Conservation (phyloP, 495 filamentous ascomycete genomes). For the Schizothecium vesticola region DNA sequence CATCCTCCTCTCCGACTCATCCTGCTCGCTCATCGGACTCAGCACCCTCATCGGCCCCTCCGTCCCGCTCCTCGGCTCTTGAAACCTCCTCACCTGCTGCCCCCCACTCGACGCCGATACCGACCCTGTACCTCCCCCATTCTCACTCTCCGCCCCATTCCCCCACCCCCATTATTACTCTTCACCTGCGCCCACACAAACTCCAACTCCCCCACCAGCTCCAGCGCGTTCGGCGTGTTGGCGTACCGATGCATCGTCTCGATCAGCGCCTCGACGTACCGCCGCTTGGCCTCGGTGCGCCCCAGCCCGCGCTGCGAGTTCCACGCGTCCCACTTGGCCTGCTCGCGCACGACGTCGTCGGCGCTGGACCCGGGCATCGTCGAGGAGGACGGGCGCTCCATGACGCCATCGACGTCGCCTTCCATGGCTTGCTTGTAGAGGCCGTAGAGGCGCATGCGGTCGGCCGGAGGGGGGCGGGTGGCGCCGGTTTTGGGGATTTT, state of each 20-base stretch:
- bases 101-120: background rate
- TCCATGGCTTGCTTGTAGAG: constrained; percentile 99
- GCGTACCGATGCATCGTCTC: constrained; percentile 95
- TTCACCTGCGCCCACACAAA: constrained; percentile 99
- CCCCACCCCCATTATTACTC: constrained; percentile 54
- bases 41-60: constrained; percentile 61
- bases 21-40: constrained; percentile 75
- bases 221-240: constrained; percentile 75
- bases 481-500: constrained; percentile 92
- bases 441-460: constrained; percentile 88
- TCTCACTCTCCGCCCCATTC: constrained; percentile 49
- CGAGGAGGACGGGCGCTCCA: constrained; percentile 66
- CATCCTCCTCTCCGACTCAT: constrained; percentile 55
- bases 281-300: constrained; percentile 88
- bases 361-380: constrained; percentile 10
- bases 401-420: constrained; percentile 88
- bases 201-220: constrained; percentile 88
- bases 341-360: constrained; percentile 50
- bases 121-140: constrained; percentile 35
- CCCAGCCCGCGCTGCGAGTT: constrained; percentile 72
- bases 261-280: constrained; percentile 88
- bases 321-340: constrained; percentile 85
- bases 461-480: constrained; percentile 74
- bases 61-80: constrained; percentile 39
- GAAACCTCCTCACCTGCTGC: constrained; percentile 28